Conservation (phyloP, 2,329 filamentous ascomycete genomes). For the Rhexocercosporidium sp. region DNA sequence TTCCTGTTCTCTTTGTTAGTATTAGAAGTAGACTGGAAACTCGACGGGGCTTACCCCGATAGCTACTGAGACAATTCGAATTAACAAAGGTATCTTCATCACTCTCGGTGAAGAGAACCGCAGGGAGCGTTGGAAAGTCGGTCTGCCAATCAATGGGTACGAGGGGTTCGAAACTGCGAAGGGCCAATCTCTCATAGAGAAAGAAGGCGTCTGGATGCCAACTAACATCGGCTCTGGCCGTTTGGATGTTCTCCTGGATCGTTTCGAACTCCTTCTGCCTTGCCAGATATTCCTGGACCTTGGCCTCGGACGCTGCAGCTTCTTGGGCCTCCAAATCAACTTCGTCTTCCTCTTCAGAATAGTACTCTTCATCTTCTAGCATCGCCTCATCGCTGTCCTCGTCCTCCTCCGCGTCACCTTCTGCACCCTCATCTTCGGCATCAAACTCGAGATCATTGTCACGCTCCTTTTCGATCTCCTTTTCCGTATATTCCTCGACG, state of each 20-base stretch:
- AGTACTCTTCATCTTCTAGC: not conserved
- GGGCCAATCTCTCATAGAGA: constrained; percentile 38
- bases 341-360: constrained; percentile 17
- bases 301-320: constrained; percentile 29
- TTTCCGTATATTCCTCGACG: too few relatives aligned
- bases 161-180: constrained; percentile 41
- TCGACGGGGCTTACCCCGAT: constrained; percentile 33
- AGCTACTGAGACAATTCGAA: constrained; percentile 29
- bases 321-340: constrained; percentile 22
- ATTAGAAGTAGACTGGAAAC: not conserved
- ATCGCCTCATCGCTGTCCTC: constrained; percentile 21
- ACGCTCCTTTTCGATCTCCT: constrained; percentile 8
- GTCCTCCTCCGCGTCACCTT: constrained; percentile 6
- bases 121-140: constrained; percentile 41
- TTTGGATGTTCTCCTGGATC: constrained; percentile 34
- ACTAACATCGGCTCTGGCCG: constrained; percentile 32
- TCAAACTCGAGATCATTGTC: constrained; percentile 15
- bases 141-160: constrained; percentile 37
- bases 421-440: constrained; percentile 16
- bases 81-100: constrained; percentile 37
- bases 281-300: constrained; percentile 39
- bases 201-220: constrained; percentile 41
- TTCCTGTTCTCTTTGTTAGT: constrained; percentile 31
- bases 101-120: constrained; percentile 36
- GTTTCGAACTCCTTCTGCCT: constrained; percentile 37